phyloP scores from a whole-genome alignment of 331 rosid species.

The Quercus tomentella region DNA sequence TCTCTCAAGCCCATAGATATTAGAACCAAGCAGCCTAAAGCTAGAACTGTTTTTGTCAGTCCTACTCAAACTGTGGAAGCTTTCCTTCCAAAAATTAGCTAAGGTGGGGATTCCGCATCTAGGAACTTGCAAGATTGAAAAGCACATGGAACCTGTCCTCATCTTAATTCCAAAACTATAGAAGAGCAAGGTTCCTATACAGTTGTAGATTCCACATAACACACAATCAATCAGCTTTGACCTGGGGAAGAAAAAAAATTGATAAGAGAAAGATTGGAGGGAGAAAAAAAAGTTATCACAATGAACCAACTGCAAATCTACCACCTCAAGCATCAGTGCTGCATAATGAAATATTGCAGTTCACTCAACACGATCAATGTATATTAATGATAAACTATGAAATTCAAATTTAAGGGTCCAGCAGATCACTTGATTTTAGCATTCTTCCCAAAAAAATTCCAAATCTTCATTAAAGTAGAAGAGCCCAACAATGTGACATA shows the following conservation, averaged over 20 bases:
- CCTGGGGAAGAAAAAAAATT: constrained; percentile 30
- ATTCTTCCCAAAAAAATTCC: no score
- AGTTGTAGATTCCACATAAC: constrained; percentile 25
- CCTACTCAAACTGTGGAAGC: constrained; percentile 42
- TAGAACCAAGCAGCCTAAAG: constrained; percentile 39
- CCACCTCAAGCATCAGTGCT: no score
- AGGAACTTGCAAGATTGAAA: constrained; percentile 65
- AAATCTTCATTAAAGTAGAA: no score
- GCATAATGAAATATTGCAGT: no score
- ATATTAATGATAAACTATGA: no score
- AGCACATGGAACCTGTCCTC: constrained; percentile 56
- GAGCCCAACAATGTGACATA: not conserved
- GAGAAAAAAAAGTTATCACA: no score
- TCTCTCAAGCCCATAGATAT: constrained; percentile 48
- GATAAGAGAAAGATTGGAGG: no score
- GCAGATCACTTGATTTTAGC: no score
- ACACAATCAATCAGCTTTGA: constrained; percentile 27
- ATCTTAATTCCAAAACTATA: constrained; percentile 39
- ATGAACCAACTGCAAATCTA: no score
- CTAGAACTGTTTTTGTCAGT: constrained; percentile 32
- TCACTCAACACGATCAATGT: no score
- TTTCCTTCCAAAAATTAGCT: constrained; percentile 53
- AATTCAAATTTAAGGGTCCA: no score
- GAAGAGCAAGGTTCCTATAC: constrained; percentile 1
- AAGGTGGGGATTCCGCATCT: constrained; percentile 56